Evolutionary conservation across 345 rosid species (phyloP).

Genomic region (Anastatica hierochuntica): DNA sequence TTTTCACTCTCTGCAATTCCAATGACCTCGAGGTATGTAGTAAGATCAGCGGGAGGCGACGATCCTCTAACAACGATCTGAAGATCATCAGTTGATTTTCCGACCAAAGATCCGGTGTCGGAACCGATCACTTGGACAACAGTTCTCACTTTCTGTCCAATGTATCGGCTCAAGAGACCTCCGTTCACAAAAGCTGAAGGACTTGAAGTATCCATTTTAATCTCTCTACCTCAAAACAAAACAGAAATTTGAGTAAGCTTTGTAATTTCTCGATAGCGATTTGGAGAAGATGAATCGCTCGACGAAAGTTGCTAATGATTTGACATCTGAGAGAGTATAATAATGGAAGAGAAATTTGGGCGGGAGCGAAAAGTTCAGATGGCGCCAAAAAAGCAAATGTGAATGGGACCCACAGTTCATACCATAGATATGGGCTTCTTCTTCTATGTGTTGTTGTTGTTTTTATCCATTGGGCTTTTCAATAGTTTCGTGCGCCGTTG

Average conservation of each 20-base stretch:
- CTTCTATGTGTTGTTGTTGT: too few relatives aligned
- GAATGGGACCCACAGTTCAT: too few relatives aligned
- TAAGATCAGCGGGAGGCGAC: constrained; percentile 36
- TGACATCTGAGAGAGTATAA: not conserved
- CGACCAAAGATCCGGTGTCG: constrained; percentile 42
- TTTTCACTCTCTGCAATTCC: constrained; percentile 72
- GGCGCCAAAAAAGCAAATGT: constrained; percentile 21
- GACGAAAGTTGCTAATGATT: not conserved
- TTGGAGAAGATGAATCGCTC: constrained; percentile 16
- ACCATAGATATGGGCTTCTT: too few relatives aligned
- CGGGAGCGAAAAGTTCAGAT: constrained; percentile 3
- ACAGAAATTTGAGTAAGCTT: too few relatives aligned
- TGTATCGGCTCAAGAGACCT: constrained; percentile 38
- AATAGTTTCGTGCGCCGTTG: too few relatives aligned
- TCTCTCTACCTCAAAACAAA: not conserved
- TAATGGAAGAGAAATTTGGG: not conserved
- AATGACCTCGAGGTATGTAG: constrained; percentile 67
- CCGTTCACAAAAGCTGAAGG: constrained; percentile 90
- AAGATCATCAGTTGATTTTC: constrained; percentile 60
- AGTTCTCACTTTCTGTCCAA: constrained; percentile 61
- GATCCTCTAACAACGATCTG: constrained; percentile 56
- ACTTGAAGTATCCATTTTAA: constrained; percentile 59
- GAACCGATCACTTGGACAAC: constrained; percentile 56
- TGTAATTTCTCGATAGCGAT: too few relatives aligned
- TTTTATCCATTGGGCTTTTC: too few relatives aligned